A percentile compares a stretch with the other conserved stretches of the same genome.
These are phyloP conservation scores for Cryptosporidium parvum DNA, from an alignment of 169 alveolate genomes.

Conservation along the genomic window DNA sequence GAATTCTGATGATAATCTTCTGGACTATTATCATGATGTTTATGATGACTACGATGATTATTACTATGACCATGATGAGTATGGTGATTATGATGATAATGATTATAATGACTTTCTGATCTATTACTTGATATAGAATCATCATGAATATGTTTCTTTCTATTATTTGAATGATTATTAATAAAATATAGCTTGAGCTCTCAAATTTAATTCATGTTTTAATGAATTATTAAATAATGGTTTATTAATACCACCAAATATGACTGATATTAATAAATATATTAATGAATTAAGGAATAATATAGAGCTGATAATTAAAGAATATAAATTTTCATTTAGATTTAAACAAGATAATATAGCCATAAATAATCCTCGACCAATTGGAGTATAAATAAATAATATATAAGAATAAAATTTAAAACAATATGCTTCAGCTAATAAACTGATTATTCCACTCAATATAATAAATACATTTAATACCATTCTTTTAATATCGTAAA, in stretches of 20 bases:
- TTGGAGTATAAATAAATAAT: slow-evolving; percentile 63
- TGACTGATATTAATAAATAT: slow-evolving; percentile 34
- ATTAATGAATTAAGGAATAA: slow-evolving; percentile 15
- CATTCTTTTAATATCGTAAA: slow-evolving; percentile 23
- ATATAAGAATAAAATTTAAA: slow-evolving; percentile 54
- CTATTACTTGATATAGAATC: neutral
- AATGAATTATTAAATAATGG: slow-evolving; percentile 59
- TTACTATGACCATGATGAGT: neutral
- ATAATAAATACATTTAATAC: slow-evolving; percentile 32
- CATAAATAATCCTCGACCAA: slow-evolving; percentile 69
- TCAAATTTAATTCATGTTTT: slow-evolving; percentile 28
- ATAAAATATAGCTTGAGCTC: slow-evolving; percentile 30
- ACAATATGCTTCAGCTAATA: slow-evolving; percentile 52
- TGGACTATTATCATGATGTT: neutral
- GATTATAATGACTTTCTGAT: neutral
- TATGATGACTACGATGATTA: neutral
- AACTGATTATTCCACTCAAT: slow-evolving; percentile 9
- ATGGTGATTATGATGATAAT: neutral
- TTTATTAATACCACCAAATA: slow-evolving; percentile 67
- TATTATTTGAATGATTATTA: neutral
- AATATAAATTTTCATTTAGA: slow-evolving; percentile 28
- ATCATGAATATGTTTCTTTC: neutral
- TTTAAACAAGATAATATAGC: slow-evolving; percentile 23
- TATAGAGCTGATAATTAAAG: slow-evolving; percentile 1
- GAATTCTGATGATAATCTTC: neutral